These are phyloP conservation scores for Penicillium verhagenii DNA, from an alignment of 495 filamentous ascomycete genomes.

Conservation along the genomic window DNA sequence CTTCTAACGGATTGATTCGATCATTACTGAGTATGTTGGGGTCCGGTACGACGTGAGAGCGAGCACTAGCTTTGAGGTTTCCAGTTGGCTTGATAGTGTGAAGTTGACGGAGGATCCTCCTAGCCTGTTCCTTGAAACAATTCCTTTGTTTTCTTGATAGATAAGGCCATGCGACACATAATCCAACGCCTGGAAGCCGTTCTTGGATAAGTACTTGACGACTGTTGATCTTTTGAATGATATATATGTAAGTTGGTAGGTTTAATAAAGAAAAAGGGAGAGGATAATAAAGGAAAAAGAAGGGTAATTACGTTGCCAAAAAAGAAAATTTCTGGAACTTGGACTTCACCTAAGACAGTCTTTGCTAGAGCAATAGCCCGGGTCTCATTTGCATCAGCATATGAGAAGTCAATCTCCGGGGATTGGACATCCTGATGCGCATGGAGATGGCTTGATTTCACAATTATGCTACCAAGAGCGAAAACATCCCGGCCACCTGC, in stretches of 20 bases:
- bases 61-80: slow-evolving; percentile 14
- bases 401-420: slow-evolving; percentile 32
- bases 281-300: slow-evolving; percentile 4
- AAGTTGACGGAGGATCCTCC: slow-evolving; percentile 29
- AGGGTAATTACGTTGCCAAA: slow-evolving; percentile 34
- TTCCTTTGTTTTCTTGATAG: slow-evolving; percentile 36
- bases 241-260: too few species aligned
- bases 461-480: slow-evolving; percentile 44
- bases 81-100: slow-evolving; percentile 23
- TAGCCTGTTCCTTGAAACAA: slow-evolving; percentile 43
- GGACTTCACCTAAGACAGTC: slow-evolving; percentile 25
- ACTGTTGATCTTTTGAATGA: slow-evolving; percentile 45
- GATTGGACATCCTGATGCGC: not conserved
- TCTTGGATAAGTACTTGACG: slow-evolving; percentile 41
- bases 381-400: slow-evolving; percentile 44
- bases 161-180: slow-evolving; percentile 47
- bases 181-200: slow-evolving; percentile 40
- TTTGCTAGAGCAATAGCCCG: slow-evolving; percentile 35
- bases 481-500: slow-evolving; percentile 44
- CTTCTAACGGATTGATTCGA: slow-evolving; percentile 32
- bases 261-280: slow-evolving; percentile 18
- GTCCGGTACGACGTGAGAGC: slow-evolving; percentile 34
- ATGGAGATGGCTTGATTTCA: slow-evolving; percentile 46
- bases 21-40: slow-evolving; percentile 33
- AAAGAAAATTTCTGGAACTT: slow-evolving; percentile 43